These are phyloP conservation scores for Combretum micranthum DNA, from an alignment of 345 rosid species.

Conservation along the genomic window DNA sequence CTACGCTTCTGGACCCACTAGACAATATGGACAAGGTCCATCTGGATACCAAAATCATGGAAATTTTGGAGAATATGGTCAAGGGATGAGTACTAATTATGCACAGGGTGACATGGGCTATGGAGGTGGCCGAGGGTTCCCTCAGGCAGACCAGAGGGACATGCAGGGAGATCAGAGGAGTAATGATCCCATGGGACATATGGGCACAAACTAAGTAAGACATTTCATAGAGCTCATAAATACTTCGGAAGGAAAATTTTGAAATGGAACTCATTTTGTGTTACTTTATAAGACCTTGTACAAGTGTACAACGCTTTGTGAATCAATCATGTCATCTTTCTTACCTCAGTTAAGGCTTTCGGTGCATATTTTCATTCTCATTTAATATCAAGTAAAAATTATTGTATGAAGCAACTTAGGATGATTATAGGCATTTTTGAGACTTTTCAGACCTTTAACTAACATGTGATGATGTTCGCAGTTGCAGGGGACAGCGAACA, in stretches of 20 bases:
- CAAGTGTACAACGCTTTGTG: no score
- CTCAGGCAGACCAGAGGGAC: no score
- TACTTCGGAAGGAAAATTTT: background rate
- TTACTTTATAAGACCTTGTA: background rate
- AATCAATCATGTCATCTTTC: no score
- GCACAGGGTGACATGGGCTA: conserved; percentile 20
- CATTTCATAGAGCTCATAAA: background rate
- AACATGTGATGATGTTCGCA: no score
- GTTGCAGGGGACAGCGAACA: no score
- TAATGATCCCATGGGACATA: conserved; percentile 30
- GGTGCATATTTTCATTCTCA: no score
- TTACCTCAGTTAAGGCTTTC: no score
- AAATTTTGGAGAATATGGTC: conserved; percentile 15
- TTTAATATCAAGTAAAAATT: no score
- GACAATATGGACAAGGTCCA: conserved; percentile 18
- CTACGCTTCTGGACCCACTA: conserved; percentile 22
- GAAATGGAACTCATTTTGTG: background rate
- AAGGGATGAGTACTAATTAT: conserved; percentile 16
- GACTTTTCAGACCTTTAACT: no score
- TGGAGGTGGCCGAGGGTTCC: conserved; percentile 19
- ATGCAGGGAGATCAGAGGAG: conserved; percentile 37
- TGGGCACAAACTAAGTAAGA: conserved; percentile 36
- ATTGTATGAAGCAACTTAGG: no score
- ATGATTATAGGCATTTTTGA: no score
- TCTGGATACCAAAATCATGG: conserved; percentile 11